A percentile compares a stretch with the other conserved stretches of the same genome.
Evolutionary conservation across 768 basidiomycete species (phyloP).

Genomic region (Daedalea quercina): DNA sequence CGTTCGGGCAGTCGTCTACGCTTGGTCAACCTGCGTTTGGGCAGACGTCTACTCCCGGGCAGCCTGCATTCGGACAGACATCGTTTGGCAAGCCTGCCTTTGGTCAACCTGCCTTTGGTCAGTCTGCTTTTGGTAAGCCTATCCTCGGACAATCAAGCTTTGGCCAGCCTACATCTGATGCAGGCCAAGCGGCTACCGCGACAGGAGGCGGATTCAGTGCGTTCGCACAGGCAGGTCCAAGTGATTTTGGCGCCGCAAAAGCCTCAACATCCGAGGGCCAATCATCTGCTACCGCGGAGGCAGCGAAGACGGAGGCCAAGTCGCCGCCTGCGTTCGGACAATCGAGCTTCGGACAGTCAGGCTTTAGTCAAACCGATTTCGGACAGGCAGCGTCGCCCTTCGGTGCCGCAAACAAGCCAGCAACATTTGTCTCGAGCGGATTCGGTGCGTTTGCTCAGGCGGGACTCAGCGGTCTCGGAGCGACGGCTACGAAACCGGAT

Average conservation of each 20-base stretch:
- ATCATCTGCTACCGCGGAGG: conserved; percentile 25
- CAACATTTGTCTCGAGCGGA: background rate
- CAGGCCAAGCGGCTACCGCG: background rate
- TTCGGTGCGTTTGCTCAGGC: conserved; percentile 13
- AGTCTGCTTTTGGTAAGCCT: conserved; percentile 28
- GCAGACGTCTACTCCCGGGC: conserved; percentile 8
- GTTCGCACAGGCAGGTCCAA: conserved; percentile 7
- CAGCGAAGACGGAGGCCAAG: background rate
- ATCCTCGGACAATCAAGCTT: conserved; percentile 13
- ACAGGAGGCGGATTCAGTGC: conserved; percentile 8
- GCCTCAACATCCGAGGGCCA: conserved; percentile 8
- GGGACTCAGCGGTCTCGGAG: conserved; percentile 3
- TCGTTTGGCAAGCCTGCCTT: conserved; percentile 26
- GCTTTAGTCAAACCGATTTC: conserved; percentile 19
- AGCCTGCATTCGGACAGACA: conserved; percentile 13
- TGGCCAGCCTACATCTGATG: background rate
- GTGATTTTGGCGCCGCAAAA: conserved; percentile 4
- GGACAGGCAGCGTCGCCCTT: conserved; percentile 14
- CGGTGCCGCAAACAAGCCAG: background rate
- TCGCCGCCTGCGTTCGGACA: conserved; percentile 5
- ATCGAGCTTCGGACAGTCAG: conserved; percentile 17
- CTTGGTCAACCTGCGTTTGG: conserved; percentile 9
- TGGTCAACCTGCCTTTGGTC: conserved; percentile 24
- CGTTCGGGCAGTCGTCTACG: conserved; percentile 2
- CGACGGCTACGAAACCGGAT: conserved; percentile 2